Base-by-base conservation (phyloP, 495 filamentous ascomycete genomes). In the Corynascus novoguineensis region DNA sequence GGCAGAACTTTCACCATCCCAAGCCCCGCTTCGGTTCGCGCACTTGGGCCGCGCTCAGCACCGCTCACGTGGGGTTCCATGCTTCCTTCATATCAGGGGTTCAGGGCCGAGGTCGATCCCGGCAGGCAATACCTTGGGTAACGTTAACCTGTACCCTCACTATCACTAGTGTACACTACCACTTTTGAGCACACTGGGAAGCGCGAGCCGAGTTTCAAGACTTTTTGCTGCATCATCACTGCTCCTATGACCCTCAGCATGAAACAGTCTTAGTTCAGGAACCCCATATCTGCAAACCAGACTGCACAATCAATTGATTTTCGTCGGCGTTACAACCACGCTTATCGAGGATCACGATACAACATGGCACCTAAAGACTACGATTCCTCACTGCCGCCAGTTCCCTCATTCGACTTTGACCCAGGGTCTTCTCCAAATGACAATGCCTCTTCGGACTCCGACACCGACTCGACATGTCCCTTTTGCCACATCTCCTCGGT, bases 401-500 rank as follows among this genome's bases (percentile, higher is more conserved):
- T 54, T 17, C 48, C 57, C 15, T 54, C 29, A 35, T 1, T 21
- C 53, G 47, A 29, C 42, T 55, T 52, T 52, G 58, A 61, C 56
- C 50, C 57, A 14, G 25, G 53, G 34, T 53, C 21, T 19, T 38
- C 25, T 17, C 40, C 37, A 41, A 15, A 19, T 9, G 19, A 5
- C 17, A 4, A 34, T 19, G 0, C 28, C 46, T 21, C 46, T 21
- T 5, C 11, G 21, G 28, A 28, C 21, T 25, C 44, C 48, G 17
- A 52, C 48, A 5, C 40, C 7, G 45, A 58, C 53, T 90, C n/a
- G n/a, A n/a, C n/a, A n/a, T n/a, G 86, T 58, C 79, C 86, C 37
- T 90, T 90, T 73, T 90, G 86, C 74, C 68, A 63, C 40, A 90
- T 89, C 58, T 72, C 83, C 7, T 17, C 55, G 25, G 49, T 60